A percentile compares a stretch with the other conserved stretches of the same genome.
Evolutionary conservation across 352 stramenopile species (phyloP).

Genomic region (Globisporangium parvum): DNA sequence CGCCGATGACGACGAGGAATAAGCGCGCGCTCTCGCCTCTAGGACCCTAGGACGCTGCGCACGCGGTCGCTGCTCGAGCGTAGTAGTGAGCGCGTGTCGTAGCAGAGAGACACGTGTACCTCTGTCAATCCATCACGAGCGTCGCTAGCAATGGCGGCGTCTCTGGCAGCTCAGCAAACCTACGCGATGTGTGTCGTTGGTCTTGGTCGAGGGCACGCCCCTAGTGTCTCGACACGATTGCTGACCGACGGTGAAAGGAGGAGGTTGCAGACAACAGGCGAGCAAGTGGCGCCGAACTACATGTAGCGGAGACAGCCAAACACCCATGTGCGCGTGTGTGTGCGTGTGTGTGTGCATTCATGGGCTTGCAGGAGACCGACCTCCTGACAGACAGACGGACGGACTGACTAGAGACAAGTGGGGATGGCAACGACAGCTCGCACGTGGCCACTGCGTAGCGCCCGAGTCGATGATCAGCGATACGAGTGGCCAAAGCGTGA

Average conservation of each 20-base stretch:
- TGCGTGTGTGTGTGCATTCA: slow-evolving; percentile 1
- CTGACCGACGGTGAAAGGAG: no score
- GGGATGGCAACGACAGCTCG: neutral
- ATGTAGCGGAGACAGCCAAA: no score
- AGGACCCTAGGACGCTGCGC: no score
- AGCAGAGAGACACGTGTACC: neutral
- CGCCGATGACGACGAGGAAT: slow-evolving; percentile 85
- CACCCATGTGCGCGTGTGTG: no score
- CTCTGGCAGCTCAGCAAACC: slow-evolving; percentile 1
- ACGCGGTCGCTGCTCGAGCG: no score
- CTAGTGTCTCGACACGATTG: no score
- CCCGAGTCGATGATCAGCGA: slow-evolving; percentile 3
- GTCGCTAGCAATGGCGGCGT: neutral
- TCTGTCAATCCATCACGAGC: neutral
- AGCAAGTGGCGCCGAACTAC: no score
- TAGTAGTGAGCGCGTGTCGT: neutral
- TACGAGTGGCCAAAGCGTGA: slow-evolving; percentile 13
- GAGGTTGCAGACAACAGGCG: no score
- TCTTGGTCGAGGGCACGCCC: neutral
- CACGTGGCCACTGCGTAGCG: neutral
- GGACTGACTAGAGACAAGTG: neutral
- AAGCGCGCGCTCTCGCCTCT: slow-evolving; percentile 20
- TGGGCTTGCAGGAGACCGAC: slow-evolving; percentile 1
- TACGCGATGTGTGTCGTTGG: neutral
- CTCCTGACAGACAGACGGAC: slow-evolving; percentile 3